phyloP scores from a whole-genome alignment of 176 grass and related monocot species.

The Triticum timopheevii region DNA sequence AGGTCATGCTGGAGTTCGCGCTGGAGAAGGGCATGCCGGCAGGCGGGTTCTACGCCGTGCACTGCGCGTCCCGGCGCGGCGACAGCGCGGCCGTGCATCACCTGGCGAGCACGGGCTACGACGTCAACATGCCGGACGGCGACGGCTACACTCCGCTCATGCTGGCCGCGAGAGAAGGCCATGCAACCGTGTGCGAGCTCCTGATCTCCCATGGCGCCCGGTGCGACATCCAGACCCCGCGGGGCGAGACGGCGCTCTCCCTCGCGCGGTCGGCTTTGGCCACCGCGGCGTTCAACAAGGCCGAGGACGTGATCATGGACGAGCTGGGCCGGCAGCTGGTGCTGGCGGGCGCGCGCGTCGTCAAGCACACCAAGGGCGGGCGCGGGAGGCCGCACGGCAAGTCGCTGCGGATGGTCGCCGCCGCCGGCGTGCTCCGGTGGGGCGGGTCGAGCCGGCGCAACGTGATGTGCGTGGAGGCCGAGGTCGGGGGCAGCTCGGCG shows the following conservation, averaged over 20 bases:
- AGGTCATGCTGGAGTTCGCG: conserved; percentile 86
- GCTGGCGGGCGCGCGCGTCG: conserved; percentile 48
- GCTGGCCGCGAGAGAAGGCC: conserved; percentile 83
- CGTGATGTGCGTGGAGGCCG: conserved; percentile 74
- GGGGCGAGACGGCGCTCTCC: conserved; percentile 84
- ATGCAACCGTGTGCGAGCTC: conserved; percentile 58
- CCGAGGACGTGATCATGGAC: conserved; percentile 70
- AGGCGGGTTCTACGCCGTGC: conserved; percentile 72
- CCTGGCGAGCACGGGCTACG: conserved; percentile 56
- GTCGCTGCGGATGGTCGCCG: conserved; percentile 57
- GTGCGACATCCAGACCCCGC: conserved; percentile 44
- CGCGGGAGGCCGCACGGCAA: conserved; percentile 69
- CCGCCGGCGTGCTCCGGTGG: conserved; percentile 78
- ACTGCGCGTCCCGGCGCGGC: conserved; percentile 69
- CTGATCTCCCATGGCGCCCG: conserved; percentile 67
- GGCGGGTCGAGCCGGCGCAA: conserved; percentile 61
- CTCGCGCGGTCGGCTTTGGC: conserved; percentile 53
- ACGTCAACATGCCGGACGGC: conserved; percentile 67
- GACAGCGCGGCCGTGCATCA: conserved; percentile 56
- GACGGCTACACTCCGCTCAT: conserved; percentile 89
- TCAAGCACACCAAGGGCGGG: conserved; percentile 89
- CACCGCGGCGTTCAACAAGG: conserved; percentile 42
- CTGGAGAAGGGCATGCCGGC: conserved; percentile 81
- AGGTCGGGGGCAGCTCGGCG: conserved; percentile 64
- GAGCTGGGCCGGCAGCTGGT: conserved; percentile 71